phyloP scores from a whole-genome alignment of 768 basidiomycete genomes.

The Ramaria rubella region DNA sequence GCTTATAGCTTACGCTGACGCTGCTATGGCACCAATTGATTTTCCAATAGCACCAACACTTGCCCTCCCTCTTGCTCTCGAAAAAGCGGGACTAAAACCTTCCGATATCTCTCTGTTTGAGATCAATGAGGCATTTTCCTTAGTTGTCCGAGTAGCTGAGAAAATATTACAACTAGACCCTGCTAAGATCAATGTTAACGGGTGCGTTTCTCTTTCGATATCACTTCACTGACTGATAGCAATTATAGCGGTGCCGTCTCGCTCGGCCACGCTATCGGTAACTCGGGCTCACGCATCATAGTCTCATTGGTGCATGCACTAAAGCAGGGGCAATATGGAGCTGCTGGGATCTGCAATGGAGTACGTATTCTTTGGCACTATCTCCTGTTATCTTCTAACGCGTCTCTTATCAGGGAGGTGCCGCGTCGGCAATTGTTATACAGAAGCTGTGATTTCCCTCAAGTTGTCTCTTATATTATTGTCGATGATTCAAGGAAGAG shows the following conservation, averaged over 20 bases:
- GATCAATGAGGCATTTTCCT: constrained; percentile 97
- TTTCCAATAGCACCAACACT: constrained; percentile 94
- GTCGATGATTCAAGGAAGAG: neutral
- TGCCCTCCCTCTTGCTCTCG: constrained; percentile 81
- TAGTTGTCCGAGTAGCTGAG: constrained; percentile 86
- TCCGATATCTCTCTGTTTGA: constrained; percentile 90
- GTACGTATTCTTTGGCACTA: constrained; percentile 42
- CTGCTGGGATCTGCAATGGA: constrained; percentile 95
- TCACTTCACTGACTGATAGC: constrained; percentile 4
- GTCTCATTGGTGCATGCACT: constrained; percentile 91
- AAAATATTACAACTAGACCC: constrained; percentile 80
- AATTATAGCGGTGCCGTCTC: constrained; percentile 84
- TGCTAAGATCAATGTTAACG: constrained; percentile 84
- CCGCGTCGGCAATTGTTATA: constrained; percentile 84
- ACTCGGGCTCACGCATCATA: constrained; percentile 90
- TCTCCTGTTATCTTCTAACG: constrained; percentile 2
- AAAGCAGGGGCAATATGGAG: constrained; percentile 88
- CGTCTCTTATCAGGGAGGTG: constrained; percentile 61
- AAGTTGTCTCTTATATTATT: neutral
- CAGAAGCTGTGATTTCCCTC: constrained; percentile 61
- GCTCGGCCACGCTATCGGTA: constrained; percentile 93
- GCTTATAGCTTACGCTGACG: constrained; percentile 84
- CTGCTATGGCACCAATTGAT: constrained; percentile 92
- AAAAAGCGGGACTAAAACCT: constrained; percentile 75
- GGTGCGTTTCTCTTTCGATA: constrained; percentile 41